These are phyloP conservation scores for Pestalotiopsis sp. DNA, from an alignment of 2,329 filamentous ascomycete genomes.

Conservation along the genomic window DNA sequence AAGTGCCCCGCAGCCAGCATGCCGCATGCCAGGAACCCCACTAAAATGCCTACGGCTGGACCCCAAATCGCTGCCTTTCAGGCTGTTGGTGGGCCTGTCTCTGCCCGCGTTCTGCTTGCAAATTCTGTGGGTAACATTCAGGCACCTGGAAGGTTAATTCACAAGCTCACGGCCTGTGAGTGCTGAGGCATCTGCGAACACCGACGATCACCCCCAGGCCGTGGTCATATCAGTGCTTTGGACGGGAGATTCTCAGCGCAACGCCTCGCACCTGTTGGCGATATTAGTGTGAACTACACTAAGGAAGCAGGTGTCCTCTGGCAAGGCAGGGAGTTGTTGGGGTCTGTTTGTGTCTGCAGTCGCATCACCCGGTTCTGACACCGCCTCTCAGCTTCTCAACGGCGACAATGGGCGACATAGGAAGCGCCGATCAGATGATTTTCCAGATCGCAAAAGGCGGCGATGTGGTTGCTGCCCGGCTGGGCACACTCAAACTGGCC, in stretches of 20 bases:
- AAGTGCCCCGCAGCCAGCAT: background rate
- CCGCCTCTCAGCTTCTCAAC: background rate
- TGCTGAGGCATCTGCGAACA: background rate
- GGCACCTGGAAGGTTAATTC: background rate
- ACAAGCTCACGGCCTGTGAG: background rate
- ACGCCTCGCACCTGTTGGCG: background rate
- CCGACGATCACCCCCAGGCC: background rate
- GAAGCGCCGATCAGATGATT: background rate
- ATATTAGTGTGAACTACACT: background rate
- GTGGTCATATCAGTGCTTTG: background rate
- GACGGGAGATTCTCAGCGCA: background rate
- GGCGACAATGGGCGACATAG: slow-evolving; percentile 11
- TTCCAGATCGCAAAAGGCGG: slow-evolving; percentile 52
- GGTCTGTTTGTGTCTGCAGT: background rate
- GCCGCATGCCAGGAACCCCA: background rate
- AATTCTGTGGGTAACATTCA: background rate
- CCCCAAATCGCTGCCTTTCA: background rate
- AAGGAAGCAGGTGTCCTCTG: background rate
- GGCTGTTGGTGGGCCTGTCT: background rate
- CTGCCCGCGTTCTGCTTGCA: background rate
- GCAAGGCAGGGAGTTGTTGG: background rate
- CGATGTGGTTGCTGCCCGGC: slow-evolving; percentile 55
- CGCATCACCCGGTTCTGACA: background rate
- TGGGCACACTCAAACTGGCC: slow-evolving; percentile 67
- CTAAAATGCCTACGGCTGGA: background rate